Base-by-base conservation (phyloP, 352 stramenopile species). In the Phytophthora europaea region DNA sequence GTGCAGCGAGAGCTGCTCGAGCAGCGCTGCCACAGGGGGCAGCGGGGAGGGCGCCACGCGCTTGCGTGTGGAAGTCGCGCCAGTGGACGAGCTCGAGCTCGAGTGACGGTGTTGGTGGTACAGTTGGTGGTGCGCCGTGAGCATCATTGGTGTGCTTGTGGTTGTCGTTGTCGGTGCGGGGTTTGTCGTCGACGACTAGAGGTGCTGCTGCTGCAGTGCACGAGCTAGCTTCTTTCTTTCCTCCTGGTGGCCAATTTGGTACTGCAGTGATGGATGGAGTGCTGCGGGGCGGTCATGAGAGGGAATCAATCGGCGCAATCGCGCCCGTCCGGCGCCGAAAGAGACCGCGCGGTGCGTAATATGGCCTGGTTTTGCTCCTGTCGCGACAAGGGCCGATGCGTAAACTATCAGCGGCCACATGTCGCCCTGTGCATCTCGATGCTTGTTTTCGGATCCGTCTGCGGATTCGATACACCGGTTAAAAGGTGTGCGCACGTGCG, bases 1-100 rank as follows among this genome's bases (percentile, higher is more conserved):
- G 20, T 18, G 36, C 6, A 73, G 66, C n/a, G 66, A 73, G 58
- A 73, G 38, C 51, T 73, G 66, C 33, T 73, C 66, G 9, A 73
- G 66, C n/a, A 68, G 18, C 13, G 40, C 59, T 4, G 57, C 28
- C 33, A 51, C 26, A 4, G 65, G 57, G 4, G 57, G 26, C 23
- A 72, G 48, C 1, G 56, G 20, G 6, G 48, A 51, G 7, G 31
- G n/a, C 2, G 23, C 23, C 50, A 26, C 7, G 26, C 61, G 62
- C 38, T 69, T 69, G 36, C 62, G 62, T 22, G 16, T 12, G 36
- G 36, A 15, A 15, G 36, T 43, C 8, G 36, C 43, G 43, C 43
- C 43, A 22, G 26, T 16, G 36, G 38, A 43, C 2, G 62, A 60
- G n/a, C 38, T 13, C 9, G 38, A 52, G 6, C 50, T 56, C 52